Evolutionary conservation across 306 rosid species (phyloP).

Genomic region (Inga laurina): DNA sequence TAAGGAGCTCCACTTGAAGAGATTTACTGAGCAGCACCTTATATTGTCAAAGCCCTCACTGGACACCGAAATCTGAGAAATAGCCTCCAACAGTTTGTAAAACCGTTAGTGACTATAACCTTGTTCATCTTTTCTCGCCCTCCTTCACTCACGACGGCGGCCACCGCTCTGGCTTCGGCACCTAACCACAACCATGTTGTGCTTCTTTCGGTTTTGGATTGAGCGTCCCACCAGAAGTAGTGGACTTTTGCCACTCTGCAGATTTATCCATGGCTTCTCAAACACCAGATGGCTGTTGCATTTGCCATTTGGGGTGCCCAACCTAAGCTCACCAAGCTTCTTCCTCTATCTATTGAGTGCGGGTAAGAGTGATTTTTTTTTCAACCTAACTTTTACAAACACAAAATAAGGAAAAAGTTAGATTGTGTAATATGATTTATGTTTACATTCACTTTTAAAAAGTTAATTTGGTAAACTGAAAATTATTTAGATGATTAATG

Average conservation of each 20-base stretch:
- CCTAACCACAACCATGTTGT: neutral
- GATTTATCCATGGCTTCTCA: neutral
- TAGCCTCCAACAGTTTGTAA: conserved; percentile 44
- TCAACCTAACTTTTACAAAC: no score
- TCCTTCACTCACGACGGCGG: neutral
- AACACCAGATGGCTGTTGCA: neutral
- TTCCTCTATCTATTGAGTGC: no score
- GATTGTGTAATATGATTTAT: no score
- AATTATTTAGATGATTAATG: no score
- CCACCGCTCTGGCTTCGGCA: conserved; percentile 33
- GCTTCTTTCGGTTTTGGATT: neutral
- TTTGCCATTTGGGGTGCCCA: no score
- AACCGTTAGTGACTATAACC: conserved; percentile 48
- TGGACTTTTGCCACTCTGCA: neutral
- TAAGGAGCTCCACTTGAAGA: conserved; percentile 58
- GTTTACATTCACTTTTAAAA: no score
- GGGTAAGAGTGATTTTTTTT: no score
- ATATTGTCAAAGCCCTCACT: conserved; percentile 51
- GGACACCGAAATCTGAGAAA: conserved; percentile 36
- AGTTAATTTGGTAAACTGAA: no score
- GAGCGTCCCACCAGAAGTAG: neutral
- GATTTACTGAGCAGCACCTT: conserved; percentile 53
- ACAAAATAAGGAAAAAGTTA: no score
- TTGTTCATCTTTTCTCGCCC: neutral
- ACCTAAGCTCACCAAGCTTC: no score